Conservation (phyloP, 2,329 filamentous ascomycete species). For the Plenodomus tracheiphilus region DNA sequence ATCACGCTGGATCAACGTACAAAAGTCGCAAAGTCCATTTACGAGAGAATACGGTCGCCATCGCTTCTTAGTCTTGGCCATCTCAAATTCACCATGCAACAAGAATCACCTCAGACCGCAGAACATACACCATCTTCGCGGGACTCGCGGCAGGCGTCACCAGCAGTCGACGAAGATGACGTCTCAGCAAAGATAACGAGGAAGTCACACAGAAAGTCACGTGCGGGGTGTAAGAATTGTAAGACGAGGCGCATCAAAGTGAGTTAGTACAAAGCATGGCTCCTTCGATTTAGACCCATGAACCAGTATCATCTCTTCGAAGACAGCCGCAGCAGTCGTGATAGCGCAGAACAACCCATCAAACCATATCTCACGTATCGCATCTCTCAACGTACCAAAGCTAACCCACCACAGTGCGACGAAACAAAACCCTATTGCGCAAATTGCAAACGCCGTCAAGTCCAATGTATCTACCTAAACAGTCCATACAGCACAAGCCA, state of each 20-base stretch:
- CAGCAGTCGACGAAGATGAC: background rate
- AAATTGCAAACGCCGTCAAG: conserved; percentile 27
- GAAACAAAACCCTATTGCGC: conserved; percentile 29
- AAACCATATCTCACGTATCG: too few relatives aligned
- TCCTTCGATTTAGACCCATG: too few relatives aligned
- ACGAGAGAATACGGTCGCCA: background rate
- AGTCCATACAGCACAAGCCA: background rate
- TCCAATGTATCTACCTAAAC: conserved; percentile 25
- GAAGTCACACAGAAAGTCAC: conserved; percentile 32
- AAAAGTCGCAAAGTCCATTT: background rate
- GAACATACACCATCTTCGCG: conserved; percentile 1
- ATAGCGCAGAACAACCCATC: too few relatives aligned
- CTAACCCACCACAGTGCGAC: conserved; percentile 28
- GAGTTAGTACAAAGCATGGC: too few relatives aligned
- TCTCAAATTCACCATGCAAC: conserved; percentile 10
- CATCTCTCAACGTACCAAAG: background rate
- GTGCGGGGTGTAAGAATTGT: conserved; percentile 33
- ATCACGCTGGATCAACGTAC: background rate
- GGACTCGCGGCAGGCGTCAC: too few relatives aligned
- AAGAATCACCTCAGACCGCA: conserved; percentile 21
- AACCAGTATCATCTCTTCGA: too few relatives aligned
- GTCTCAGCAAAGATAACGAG: conserved; percentile 17
- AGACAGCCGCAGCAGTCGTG: too few relatives aligned
- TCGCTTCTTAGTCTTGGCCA: background rate
- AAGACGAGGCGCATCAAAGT: conserved; percentile 35